Evolutionary conservation across 23 red algal genomes (phyloP).

Genomic region (Chondrus crispus): DNA sequence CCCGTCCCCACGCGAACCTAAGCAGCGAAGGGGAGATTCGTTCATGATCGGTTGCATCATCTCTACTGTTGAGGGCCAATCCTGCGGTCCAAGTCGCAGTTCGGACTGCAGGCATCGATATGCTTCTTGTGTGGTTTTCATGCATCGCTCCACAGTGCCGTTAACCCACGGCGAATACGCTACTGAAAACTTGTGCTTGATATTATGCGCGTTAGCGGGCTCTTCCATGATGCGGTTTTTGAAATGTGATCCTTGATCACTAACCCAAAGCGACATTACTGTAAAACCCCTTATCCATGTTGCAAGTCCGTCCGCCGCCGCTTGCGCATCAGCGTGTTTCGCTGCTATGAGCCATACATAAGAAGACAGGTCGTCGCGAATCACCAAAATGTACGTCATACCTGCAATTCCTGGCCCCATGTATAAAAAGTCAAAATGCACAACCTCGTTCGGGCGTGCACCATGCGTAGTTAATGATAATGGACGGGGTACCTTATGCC

Average conservation of each 20-base stretch:
- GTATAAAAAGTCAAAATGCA: conserved; percentile 14
- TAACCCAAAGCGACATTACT: neutral
- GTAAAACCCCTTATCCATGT: neutral
- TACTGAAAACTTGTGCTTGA: neutral
- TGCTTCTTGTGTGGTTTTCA: neutral
- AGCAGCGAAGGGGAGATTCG: neutral
- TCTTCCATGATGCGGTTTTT: neutral
- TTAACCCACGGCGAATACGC: conserved; percentile 35
- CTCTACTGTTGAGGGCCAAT: conserved; percentile 6
- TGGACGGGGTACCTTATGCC: neutral
- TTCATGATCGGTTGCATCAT: neutral
- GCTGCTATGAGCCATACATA: neutral
- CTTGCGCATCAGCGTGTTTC: neutral
- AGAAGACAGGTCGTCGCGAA: neutral
- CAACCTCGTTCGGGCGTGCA: neutral
- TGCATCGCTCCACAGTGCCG: neutral
- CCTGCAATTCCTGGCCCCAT: neutral
- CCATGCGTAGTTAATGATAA: neutral
- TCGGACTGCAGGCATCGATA: neutral
- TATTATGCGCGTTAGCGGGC: neutral
- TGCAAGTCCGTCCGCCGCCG: neutral
- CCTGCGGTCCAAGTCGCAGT: neutral
- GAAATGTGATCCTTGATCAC: conserved; percentile 14
- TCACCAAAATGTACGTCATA: neutral
- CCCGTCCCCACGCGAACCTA: neutral